Conservation (phyloP, 2,329 filamentous ascomycete genomes). For the Verticillium albo-atrum region DNA sequence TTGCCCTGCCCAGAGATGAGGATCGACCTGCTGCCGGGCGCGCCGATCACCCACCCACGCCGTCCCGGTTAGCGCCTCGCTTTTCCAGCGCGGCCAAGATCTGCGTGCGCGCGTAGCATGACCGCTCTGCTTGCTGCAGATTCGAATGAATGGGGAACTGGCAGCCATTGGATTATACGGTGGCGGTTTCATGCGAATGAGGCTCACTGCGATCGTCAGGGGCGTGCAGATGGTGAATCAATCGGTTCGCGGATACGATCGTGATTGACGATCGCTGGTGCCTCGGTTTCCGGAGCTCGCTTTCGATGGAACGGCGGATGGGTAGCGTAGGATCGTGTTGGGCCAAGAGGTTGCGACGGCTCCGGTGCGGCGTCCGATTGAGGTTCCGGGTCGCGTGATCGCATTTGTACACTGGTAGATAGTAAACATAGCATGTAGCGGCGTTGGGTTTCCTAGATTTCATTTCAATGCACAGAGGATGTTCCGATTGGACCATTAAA, state of each 20-base stretch:
- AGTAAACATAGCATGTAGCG: neutral
- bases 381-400: neutral
- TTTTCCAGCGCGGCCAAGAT: neutral
- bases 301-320: neutral
- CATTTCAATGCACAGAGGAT: neutral
- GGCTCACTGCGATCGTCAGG: neutral
- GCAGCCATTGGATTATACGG: neutral
- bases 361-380: neutral
- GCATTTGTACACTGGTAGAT: neutral
- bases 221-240: neutral
- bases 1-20: neutral
- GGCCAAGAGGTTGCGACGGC: too few relatives aligned
- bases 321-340: neutral
- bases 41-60: neutral
- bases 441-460: neutral
- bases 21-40: neutral
- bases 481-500: too few relatives aligned
- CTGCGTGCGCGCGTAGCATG: neutral
- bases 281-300: neutral
- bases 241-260: neutral
- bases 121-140: neutral
- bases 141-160: neutral
- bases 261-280: neutral
- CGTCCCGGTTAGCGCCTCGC: neutral
- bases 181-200: slow-evolving; percentile 1